phyloP scores from a whole-genome alignment of 2,329 filamentous ascomycete species.

The Talaromyces verruculosus region DNA sequence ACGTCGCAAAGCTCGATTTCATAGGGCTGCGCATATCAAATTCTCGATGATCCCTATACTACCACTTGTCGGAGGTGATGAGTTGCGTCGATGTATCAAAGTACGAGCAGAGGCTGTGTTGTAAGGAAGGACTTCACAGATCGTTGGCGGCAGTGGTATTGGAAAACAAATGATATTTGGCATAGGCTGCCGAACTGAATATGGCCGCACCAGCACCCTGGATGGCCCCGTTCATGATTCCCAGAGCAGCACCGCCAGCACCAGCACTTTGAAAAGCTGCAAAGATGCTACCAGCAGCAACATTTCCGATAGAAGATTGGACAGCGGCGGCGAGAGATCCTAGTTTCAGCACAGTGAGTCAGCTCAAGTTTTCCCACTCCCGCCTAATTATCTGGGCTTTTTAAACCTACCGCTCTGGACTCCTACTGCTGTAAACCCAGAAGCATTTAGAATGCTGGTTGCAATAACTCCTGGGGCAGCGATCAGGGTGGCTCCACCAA shows the following conservation, averaged over 20 bases:
- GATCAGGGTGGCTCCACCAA: neutral
- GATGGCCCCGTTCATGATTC: neutral
- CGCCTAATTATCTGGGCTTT: too few relatives aligned
- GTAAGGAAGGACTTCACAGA: too few relatives aligned
- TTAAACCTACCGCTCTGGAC: neutral
- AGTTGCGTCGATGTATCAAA: too few relatives aligned
- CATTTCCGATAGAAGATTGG: neutral
- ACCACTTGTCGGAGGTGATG: too few relatives aligned
- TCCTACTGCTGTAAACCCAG: neutral
- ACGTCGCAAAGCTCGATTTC: too few relatives aligned
- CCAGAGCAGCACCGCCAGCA: neutral
- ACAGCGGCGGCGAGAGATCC: neutral
- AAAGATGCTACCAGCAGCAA: neutral
- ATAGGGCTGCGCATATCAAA: too few relatives aligned
- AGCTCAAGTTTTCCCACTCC: neutral
- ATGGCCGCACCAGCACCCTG: neutral
- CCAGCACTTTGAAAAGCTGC: constrained; percentile 6
- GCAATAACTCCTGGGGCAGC: neutral
- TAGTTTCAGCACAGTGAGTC: neutral
- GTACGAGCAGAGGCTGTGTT: too few relatives aligned
- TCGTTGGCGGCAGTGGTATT: too few relatives aligned
- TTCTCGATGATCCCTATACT: too few relatives aligned
- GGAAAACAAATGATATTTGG: too few relatives aligned
- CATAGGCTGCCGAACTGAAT: neutral
- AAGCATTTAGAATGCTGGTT: neutral